Evolutionary conservation across 768 basidiomycete genomes (phyloP), one percentile per base, ranked within the genome.

Genomic region (Strobilomyces confusus): DNA sequence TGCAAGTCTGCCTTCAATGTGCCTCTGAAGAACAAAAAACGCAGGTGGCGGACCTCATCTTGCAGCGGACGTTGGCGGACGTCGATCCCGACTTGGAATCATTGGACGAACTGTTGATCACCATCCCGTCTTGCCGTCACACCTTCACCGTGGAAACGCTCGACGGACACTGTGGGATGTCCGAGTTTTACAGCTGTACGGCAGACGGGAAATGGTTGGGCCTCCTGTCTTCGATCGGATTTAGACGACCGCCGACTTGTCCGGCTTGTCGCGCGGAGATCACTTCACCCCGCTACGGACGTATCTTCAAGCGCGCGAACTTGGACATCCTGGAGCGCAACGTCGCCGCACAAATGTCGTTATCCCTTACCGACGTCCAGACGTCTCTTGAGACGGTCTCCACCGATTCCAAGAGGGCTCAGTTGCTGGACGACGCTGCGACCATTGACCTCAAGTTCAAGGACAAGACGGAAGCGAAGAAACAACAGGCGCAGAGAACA

Each of bases 81-180:
- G 61, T 87, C 29, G 65, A 75, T 4, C 67, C 70, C 7, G 70
- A 76, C 17, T 45, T 57, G 14, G 71, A 63, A 5, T 65, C 69
- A 3, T 44, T 80, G 29, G 79, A 81, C 54, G 78, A 82, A 34
- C 64, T 80, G 12, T 59, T 83, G 47, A 83, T 88, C 60, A 84
- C 84, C 1, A 73, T 87, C 38, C 80, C 80, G 0, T 69, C 69
- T 17, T 89, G 87, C 61, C 57, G 76, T 0, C 87, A 89, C 63
- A 67, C 77, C 2, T 87, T 89, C 64, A 88, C 87, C 0, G 78
- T 86, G 15, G 86, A 86, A 63, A 84, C 84, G 0, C 72, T 89
- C 19, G 87, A 89, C 57, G 86, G 84, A 0, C 70, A 75, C 40
- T 81, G 79, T 56, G 61, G 69, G 14, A 72, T 89, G 66, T 43